Percentiles rank a stretch among this genome's conserved stretches.
Conservation (phyloP, 2,329 filamentous ascomycete species). For the Teratosphaeriaceae sp. region DNA sequence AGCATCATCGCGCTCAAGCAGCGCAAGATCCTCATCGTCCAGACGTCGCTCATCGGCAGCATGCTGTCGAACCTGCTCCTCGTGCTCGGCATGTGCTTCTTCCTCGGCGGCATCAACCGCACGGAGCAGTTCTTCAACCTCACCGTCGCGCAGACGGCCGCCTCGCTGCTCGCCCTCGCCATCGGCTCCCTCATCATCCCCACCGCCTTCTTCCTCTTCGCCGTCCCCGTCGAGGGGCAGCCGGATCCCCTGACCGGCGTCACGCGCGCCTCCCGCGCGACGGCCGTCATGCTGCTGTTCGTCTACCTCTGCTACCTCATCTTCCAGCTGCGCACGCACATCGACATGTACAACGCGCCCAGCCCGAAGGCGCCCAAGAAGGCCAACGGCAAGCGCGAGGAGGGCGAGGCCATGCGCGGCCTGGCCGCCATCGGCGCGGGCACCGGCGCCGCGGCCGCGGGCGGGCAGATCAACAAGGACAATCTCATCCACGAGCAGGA, state of each 20-base stretch:
- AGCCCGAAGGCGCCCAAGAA: slow-evolving; percentile 68
- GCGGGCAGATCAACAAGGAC: slow-evolving; percentile 44
- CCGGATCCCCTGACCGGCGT: slow-evolving; percentile 27
- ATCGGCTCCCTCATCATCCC: slow-evolving; percentile 82
- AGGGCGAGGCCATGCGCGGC: slow-evolving; percentile 44
- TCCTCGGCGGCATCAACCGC: slow-evolving; percentile 70
- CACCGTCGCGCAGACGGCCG: slow-evolving; percentile 83
- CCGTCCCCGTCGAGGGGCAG: slow-evolving; percentile 24
- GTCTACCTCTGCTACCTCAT: slow-evolving; percentile 79
- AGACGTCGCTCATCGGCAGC: slow-evolving; percentile 85
- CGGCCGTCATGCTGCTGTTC: slow-evolving; percentile 71
- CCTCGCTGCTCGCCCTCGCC: slow-evolving; percentile 70
- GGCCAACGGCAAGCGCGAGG: slow-evolving; percentile 38
- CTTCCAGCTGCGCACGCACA: slow-evolving; percentile 87
- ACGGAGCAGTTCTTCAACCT: slow-evolving; percentile 85
- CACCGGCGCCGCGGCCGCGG: slow-evolving; percentile 44
- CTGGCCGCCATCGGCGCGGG: slow-evolving; percentile 49
- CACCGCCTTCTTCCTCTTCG: slow-evolving; percentile 66
- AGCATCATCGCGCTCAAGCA: slow-evolving; percentile 75
- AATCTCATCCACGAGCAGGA: slow-evolving; percentile 45
- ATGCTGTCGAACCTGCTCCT: slow-evolving; percentile 87
- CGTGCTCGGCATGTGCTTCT: slow-evolving; percentile 88
- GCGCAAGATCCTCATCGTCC: slow-evolving; percentile 72
- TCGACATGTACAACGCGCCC: slow-evolving; percentile 69
- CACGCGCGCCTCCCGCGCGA: slow-evolving; percentile 57